Evolutionary conservation across 148 eudicot genomes (phyloP).

Genomic region (Fagopyrum tataricum): DNA sequence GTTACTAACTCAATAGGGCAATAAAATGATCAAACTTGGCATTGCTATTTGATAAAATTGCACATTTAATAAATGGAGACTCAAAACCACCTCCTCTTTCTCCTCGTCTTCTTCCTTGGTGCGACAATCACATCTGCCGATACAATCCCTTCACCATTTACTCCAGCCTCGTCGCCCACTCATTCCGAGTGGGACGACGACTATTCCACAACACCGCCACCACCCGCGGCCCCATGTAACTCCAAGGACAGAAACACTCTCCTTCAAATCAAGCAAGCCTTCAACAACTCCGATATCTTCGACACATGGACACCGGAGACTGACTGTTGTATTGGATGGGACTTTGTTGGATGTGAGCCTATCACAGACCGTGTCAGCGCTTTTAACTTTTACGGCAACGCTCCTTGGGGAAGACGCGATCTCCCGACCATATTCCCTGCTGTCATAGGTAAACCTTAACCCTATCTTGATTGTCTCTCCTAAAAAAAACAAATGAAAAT

Average conservation of each 20-base stretch:
- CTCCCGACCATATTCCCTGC: constrained; percentile 3
- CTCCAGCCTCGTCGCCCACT: not conserved
- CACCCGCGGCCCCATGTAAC: not conserved
- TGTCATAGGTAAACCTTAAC: not conserved
- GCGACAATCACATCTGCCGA: not conserved
- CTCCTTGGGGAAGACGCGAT: not conserved
- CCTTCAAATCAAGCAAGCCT: constrained; percentile 7
- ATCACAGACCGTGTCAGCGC: not conserved
- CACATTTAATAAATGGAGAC: not conserved
- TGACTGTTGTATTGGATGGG: constrained; percentile 3
- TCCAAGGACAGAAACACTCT: not conserved
- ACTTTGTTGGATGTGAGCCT: not conserved
- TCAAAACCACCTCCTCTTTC: not conserved
- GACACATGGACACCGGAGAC: not conserved
- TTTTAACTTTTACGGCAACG: not conserved
- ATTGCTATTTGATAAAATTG: too few species aligned
- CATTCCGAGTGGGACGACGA: not conserved
- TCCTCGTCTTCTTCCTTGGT: not conserved
- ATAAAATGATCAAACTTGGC: too few species aligned
- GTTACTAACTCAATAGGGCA: not conserved
- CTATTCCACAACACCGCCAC: not conserved
- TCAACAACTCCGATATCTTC: constrained; percentile 4
- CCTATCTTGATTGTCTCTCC: not conserved
- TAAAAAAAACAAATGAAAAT: too few species aligned
- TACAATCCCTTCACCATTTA: not conserved